These are phyloP conservation scores for Solanum chacoense DNA, from an alignment of 305 asterid species.

Conservation along the genomic window DNA sequence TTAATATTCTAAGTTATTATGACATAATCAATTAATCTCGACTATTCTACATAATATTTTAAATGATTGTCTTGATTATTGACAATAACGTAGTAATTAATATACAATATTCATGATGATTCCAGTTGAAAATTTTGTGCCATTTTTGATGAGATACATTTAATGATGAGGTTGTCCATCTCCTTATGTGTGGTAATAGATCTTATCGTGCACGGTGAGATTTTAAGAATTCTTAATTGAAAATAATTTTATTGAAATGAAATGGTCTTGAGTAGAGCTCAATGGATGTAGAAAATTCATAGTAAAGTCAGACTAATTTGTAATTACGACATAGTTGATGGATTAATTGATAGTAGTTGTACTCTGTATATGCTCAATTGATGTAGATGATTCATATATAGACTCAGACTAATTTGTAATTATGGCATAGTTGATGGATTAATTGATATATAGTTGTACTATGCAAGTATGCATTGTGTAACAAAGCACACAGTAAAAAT, in stretches of 20 bases:
- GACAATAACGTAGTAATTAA: not conserved
- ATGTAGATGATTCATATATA: not conserved
- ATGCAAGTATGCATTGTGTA: not conserved
- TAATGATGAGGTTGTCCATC: not conserved
- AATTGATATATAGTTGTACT: not conserved
- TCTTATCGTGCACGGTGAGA: not conserved
- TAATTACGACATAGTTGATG: not conserved
- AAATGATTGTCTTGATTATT: not conserved
- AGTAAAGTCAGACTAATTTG: not conserved
- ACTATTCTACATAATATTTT: not conserved
- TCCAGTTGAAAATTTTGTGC: not conserved
- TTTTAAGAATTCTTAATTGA: not conserved
- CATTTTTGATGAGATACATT: not conserved
- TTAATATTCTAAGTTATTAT: not conserved
- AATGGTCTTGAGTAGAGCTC: not conserved
- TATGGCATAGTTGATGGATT: not conserved
- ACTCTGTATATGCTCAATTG: not conserved
- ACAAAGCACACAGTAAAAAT: not conserved
- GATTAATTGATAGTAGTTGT: not conserved
- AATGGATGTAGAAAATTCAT: not conserved
- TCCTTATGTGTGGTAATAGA: not conserved
- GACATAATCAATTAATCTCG: not conserved
- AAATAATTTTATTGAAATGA: not conserved
- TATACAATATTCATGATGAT: too few relatives aligned
- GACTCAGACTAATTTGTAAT: not conserved